Percentiles rank a stretch among this genome's conserved stretches.
These are phyloP conservation scores for Claviceps maximensis DNA, from an alignment of 2,329 filamentous ascomycete species.

Conservation along the genomic window DNA sequence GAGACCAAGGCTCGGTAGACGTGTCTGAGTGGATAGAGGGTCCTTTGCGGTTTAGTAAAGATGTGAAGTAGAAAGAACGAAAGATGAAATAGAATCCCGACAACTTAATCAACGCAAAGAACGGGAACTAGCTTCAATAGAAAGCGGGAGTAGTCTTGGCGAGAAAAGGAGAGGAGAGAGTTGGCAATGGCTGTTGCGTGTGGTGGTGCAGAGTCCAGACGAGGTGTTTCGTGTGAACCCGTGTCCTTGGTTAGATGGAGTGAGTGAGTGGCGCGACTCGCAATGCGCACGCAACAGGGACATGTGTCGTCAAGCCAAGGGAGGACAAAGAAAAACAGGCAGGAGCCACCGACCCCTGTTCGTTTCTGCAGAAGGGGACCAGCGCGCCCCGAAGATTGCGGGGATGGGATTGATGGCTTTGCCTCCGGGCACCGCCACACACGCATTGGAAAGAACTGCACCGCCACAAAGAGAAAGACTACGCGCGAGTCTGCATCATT, in stretches of 20 bases:
- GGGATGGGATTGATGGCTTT: too few species aligned
- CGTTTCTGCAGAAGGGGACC: background rate
- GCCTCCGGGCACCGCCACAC: too few species aligned
- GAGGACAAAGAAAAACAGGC: background rate
- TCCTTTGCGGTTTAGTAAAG: too few species aligned
- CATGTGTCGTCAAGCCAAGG: slow-evolving; percentile 16
- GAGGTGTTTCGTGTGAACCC: background rate
- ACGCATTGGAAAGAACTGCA: background rate
- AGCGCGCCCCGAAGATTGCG: background rate
- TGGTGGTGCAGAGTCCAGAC: background rate
- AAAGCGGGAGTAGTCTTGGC: too few species aligned
- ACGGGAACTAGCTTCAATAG: too few species aligned
- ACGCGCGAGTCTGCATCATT: too few species aligned
- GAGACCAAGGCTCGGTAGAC: too few species aligned
- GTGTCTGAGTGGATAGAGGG: too few species aligned
- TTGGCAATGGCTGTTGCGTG: too few species aligned
- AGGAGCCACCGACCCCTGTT: background rate
- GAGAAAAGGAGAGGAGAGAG: background rate
- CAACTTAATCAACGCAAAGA: too few species aligned
- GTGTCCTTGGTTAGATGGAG: slow-evolving; percentile 1
- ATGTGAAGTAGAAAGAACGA: too few species aligned
- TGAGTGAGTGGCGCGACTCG: background rate
- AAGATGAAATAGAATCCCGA: too few species aligned
- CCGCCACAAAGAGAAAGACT: background rate
- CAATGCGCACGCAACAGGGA: slow-evolving; percentile 10